Base-by-base conservation (phyloP, 2,329 filamentous ascomycete species). In the Metarhizium album region DNA sequence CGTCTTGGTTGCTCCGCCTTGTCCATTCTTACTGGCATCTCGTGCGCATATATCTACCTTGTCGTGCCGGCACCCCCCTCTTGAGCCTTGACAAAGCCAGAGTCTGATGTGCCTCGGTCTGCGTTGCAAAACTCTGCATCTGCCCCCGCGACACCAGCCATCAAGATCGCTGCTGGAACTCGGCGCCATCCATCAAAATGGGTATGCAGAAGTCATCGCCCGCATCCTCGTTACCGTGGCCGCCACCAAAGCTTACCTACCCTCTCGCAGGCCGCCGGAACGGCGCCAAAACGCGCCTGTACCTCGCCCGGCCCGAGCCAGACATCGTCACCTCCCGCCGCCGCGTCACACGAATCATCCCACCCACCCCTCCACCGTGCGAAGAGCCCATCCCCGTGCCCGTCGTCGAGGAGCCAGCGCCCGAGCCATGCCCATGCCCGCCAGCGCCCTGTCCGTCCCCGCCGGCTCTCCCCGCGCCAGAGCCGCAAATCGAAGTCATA, bases 221-320 rank as follows among this genome's bases (percentile, higher is more conserved):
- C 6, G 27, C 27, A 29, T 29, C 27, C 27, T 29, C 27, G 11
- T 29, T 29, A 9, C 5, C 27, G 11, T 29, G 3, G 5, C 27
- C 27, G 27, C 20, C 45, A 24, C 18, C 49, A 16, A 24, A 42
- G 2, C 48, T 45, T 29, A 33, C 46, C 24, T 4, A 5, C 8
- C 27, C 14, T 16, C 14, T 40, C 23, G 16, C n/a, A 54, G 52
- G 42, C 16, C 49, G 50, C 23, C n/a, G 24, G 8, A 37, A 52
- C 45, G 58, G 59, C 52, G 61, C 60, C 56, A 73, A 72, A 61
- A 72, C 70, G 61, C 67, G 67, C 52, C 62, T 73, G 58, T 73
- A 73, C 53, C 66, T 73, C 40, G 60, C 65, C 40, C 67, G 67
- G 42, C 68, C 70, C 7, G 65, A 64, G 47, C 65, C 65, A 42